Conservation (phyloP, 2,329 filamentous ascomycete genomes). For the Ceratocystis cacaofunesta region DNA sequence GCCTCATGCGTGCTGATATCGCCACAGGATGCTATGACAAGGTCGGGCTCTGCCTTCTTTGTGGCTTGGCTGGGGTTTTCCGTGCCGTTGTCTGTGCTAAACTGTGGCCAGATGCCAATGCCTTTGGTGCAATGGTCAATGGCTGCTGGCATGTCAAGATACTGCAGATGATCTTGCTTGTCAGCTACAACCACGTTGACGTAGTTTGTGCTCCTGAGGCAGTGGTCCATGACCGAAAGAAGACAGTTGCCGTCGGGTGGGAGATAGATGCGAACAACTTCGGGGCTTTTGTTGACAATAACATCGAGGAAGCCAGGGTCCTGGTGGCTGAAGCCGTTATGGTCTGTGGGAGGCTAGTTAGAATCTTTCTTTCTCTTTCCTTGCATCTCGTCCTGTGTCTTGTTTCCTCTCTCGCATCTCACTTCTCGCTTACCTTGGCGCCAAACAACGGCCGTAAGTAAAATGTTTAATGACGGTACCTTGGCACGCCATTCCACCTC, state of each 20-base stretch:
- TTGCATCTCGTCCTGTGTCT: no score
- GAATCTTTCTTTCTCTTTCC: background rate
- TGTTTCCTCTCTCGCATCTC: no score
- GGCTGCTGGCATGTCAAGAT: conserved; percentile 57
- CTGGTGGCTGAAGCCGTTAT: conserved; percentile 73
- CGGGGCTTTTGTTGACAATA: conserved; percentile 63
- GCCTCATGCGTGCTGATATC: conserved; percentile 62
- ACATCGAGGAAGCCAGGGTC: conserved; percentile 70
- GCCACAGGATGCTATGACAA: conserved; percentile 63
- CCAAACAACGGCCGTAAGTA: conserved; percentile 67
- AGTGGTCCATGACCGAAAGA: conserved; percentile 62
- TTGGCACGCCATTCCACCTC: conserved; percentile 65
- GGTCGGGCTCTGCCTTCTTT: conserved; percentile 41
- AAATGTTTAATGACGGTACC: conserved; percentile 62
- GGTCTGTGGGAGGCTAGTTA: conserved; percentile 32
- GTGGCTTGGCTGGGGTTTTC: conserved; percentile 1
- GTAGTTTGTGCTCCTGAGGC: conserved; percentile 57
- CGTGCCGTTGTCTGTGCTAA: conserved; percentile 51
- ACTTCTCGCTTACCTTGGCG: conserved; percentile 34
- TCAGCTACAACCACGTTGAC: conserved; percentile 70
- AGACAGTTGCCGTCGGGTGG: conserved; percentile 68
- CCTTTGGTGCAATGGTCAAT: conserved; percentile 66
- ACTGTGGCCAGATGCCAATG: conserved; percentile 63
- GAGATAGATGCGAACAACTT: conserved; percentile 67
- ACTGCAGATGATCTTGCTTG: conserved; percentile 67